Percentiles rank a stretch among this genome's conserved stretches.
Conservation (phyloP, 176 grass and related monocot genomes). For the Carex kokanica region DNA sequence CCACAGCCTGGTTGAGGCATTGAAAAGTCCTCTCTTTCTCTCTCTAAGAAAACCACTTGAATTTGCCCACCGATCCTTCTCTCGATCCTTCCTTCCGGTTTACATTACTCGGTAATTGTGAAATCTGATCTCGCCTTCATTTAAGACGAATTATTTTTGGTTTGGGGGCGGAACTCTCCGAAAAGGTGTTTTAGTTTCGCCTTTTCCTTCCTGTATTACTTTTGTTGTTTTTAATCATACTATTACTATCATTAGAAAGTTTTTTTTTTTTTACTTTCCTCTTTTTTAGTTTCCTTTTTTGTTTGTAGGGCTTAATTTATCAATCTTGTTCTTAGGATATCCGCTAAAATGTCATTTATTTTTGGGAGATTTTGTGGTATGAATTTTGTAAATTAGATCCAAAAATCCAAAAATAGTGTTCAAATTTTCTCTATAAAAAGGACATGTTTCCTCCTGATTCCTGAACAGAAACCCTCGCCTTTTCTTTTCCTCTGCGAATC, state of each 20-base stretch:
- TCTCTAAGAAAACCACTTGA: not conserved
- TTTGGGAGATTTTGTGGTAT: not conserved
- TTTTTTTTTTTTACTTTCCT: no score
- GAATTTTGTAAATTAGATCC: not conserved
- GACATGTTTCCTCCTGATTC: not conserved
- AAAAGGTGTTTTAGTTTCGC: not conserved
- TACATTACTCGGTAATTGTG: not conserved
- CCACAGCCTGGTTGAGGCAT: not conserved
- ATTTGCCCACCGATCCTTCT: not conserved
- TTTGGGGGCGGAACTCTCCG: not conserved
- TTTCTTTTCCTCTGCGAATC: not conserved
- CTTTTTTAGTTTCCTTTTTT: not conserved
- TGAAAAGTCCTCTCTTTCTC: not conserved
- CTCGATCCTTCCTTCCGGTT: not conserved
- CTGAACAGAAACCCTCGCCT: not conserved
- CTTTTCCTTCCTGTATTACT: not conserved
- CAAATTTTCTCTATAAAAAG: conserved; percentile 8
- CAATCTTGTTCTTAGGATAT: conserved; percentile 10
- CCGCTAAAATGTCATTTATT: not conserved
- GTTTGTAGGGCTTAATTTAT: not conserved
- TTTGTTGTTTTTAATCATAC: not conserved
- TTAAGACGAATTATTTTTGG: not conserved
- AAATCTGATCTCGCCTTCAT: not conserved
- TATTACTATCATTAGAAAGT: not conserved
- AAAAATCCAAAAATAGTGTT: not conserved